Evolutionary conservation across 176 grass and related monocot genomes (phyloP), one percentile per base, ranked within the genome.

Genomic region (Elymus sibiricus): DNA sequence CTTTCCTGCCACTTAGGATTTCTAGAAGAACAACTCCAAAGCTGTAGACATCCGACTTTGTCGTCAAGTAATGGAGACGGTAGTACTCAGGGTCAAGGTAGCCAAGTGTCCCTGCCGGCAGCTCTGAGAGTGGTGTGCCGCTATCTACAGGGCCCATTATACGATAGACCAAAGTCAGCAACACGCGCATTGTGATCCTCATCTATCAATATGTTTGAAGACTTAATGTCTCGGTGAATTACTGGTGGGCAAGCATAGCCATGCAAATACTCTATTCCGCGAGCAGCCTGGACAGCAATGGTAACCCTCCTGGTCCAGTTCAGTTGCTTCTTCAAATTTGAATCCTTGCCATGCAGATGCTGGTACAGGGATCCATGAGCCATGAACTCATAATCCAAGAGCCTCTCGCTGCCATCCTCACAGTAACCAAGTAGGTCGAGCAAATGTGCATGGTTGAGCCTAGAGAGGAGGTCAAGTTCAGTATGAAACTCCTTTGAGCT

Each of bases 31-130:
- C 89, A 67, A 98, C 96, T 78, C 96, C 96, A 1, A 98, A 98
- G 83, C 96, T 98, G 72, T 95, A 98, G 5, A 98, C 92, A 84
- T 98, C 96, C 1, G 96, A 98, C 43, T 98, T 98, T 37, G 96
- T 98, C 16, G 96, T 98, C 90, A 98, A 84, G 84, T 98, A 98
- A 46, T 98, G 96, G 74, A 98, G 92, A n/a, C 93, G 92, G 61
- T 95, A 98, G 80, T 98, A 98, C 82, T 98, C 93, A 1, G 96
- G 96, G 38, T 98, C 96, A 38, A 98, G 93, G 76, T 98, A 98
- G 37, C 96, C 96, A 82, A 98, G 91, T 27, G 96, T 98, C 25
- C 96, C 96, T 19, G 96, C 93, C 28, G 96, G 96, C 43, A 95
- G 87, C 74, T 98, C 96, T 0, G 96, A 98, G 46, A 98, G 82